These are phyloP conservation scores for Alloteropsis semialata DNA, from an alignment of 176 grass and related monocot species.

Conservation along the genomic window DNA sequence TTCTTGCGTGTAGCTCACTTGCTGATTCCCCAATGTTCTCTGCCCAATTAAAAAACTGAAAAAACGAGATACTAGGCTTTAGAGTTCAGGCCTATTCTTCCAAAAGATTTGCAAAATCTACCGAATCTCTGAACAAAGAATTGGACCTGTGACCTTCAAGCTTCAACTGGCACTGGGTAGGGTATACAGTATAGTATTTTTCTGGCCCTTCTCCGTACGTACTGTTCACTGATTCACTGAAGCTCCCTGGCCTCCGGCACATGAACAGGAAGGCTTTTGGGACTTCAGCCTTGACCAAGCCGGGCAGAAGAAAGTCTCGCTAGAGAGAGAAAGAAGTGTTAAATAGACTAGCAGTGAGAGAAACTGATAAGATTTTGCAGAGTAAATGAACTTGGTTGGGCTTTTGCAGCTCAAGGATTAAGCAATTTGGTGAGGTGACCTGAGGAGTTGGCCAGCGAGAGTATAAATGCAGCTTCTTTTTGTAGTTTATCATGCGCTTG, in stretches of 20 bases:
- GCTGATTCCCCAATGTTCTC: neutral
- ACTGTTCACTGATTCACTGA: constrained; percentile 39
- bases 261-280: constrained; percentile 29
- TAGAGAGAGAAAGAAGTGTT: neutral
- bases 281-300: constrained; percentile 25
- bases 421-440: constrained; percentile 16
- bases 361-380: neutral
- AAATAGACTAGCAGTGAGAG: neutral
- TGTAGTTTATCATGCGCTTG: constrained; percentile 15
- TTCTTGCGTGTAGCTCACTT: constrained; percentile 32
- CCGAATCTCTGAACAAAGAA: constrained; percentile 29
- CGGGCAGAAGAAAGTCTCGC: neutral
- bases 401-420: neutral
- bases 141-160: constrained; percentile 7
- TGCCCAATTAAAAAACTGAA: neutral
- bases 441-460: constrained; percentile 10
- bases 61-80: neutral
- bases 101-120: constrained; percentile 37
- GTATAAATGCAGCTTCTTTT: constrained; percentile 22
- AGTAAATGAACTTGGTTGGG: neutral
- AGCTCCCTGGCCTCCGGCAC: constrained; percentile 7
- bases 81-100: constrained; percentile 22
- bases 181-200: neutral
- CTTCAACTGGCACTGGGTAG: neutral
- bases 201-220: neutral